These are phyloP conservation scores for Agrostemma githago DNA, from an alignment of 148 eudicot genomes.

Conservation along the genomic window DNA sequence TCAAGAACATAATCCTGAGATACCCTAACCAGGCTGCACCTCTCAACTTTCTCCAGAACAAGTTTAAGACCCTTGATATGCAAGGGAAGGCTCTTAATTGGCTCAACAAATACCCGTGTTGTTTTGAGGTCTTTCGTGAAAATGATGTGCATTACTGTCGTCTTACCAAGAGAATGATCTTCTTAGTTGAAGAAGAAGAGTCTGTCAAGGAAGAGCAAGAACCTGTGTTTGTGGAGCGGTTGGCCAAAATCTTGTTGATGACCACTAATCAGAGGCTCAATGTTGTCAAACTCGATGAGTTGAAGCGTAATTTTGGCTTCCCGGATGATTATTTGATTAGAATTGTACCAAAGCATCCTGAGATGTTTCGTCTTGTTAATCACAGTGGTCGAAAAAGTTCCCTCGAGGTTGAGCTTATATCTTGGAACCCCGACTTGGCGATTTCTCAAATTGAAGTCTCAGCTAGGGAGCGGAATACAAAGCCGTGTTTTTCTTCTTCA, in stretches of 20 bases:
- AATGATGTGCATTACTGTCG: slow-evolving; percentile 50
- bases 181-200: slow-evolving; percentile 77
- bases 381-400: slow-evolving; percentile 71
- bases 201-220: slow-evolving; percentile 55
- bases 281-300: slow-evolving; percentile 62
- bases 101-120: slow-evolving; percentile 95
- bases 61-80: slow-evolving; percentile 86
- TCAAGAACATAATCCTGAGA: slow-evolving; percentile 72
- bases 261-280: slow-evolving; percentile 62
- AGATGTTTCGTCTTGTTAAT: slow-evolving; percentile 73
- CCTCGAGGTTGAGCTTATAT: slow-evolving; percentile 77
- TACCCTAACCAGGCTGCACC: slow-evolving; percentile 62
- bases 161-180: slow-evolving; percentile 73
- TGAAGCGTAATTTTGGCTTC: slow-evolving; percentile 74
- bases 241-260: slow-evolving; percentile 86
- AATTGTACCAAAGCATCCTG: slow-evolving; percentile 68
- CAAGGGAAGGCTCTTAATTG: slow-evolving; percentile 89
- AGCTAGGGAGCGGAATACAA: slow-evolving; percentile 36
- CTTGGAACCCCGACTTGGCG: slow-evolving; percentile 68
- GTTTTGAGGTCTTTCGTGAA: slow-evolving; percentile 66
- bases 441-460: slow-evolving; percentile 54
- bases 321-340: slow-evolving; percentile 89
- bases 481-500: slow-evolving; percentile 63
- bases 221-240: slow-evolving; percentile 51
- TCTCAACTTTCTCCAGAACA: slow-evolving; percentile 67